A percentile compares a stretch with the other conserved stretches of the same genome.
phyloP scores from a whole-genome alignment of 805 yeast genomes.

The Saturnispora halmiae region DNA sequence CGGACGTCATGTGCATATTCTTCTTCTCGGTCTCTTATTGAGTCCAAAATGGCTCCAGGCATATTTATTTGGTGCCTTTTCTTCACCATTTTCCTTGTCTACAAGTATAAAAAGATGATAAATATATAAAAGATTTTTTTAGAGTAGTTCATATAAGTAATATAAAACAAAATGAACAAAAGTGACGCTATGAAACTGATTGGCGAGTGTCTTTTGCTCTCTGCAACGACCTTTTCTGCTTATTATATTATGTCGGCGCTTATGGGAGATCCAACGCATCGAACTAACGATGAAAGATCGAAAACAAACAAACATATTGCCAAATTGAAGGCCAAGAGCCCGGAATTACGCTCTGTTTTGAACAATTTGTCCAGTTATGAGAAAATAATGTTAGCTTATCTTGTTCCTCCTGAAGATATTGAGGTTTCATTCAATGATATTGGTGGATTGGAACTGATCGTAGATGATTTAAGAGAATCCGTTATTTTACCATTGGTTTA shows the following conservation, averaged over 20 bases:
- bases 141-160: background rate
- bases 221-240: conserved; percentile 46
- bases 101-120: background rate
- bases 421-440: conserved; percentile 68
- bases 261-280: conserved; percentile 28
- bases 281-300: conserved; percentile 51
- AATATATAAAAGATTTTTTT: background rate
- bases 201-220: conserved; percentile 59
- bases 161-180: conserved; percentile 37
- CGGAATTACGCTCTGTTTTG: conserved; percentile 45
- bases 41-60: conserved; percentile 36
- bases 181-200: conserved; percentile 66
- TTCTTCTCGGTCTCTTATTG: conserved; percentile 28
- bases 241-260: conserved; percentile 35
- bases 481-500: conserved; percentile 79
- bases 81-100: conserved; percentile 20
- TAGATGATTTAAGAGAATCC: conserved; percentile 79
- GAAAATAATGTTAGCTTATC: conserved; percentile 61
- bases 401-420: conserved; percentile 80
- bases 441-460: conserved; percentile 78
- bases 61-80: conserved; percentile 30
- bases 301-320: conserved; percentile 50
- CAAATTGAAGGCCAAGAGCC: conserved; percentile 49
- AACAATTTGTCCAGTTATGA: conserved; percentile 53
- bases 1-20: conserved; percentile 29